Evolutionary conservation across 805 yeast genomes (phyloP).

Genomic region (Kuraishia borneana): DNA sequence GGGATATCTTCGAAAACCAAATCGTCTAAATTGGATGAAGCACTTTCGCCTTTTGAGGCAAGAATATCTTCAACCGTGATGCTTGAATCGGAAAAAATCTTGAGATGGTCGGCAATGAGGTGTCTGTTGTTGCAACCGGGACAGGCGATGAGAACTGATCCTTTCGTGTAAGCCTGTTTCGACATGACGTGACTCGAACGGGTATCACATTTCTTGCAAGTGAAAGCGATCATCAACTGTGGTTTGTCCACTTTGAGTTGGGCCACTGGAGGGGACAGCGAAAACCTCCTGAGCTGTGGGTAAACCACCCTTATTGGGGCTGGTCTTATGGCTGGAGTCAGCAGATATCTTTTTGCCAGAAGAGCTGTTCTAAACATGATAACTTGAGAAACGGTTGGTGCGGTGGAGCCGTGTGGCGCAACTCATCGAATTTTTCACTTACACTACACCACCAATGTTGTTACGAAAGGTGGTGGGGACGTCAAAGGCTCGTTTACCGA

Average conservation of each 20-base stretch:
- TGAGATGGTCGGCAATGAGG: constrained; percentile 79
- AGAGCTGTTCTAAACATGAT: too few relatives aligned
- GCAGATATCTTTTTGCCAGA: too few relatives aligned
- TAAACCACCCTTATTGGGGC: not conserved
- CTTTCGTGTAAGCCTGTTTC: constrained; percentile 80
- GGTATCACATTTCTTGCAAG: constrained; percentile 78
- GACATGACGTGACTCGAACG: constrained; percentile 86
- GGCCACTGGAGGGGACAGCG: constrained; percentile 1
- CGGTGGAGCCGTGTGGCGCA: too few relatives aligned
- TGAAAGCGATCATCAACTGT: constrained; percentile 77
- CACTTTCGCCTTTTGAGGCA: constrained; percentile 63
- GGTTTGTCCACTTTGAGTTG: constrained; percentile 58
- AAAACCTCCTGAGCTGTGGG: not conserved
- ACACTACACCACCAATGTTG: too few relatives aligned
- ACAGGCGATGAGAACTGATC: constrained; percentile 83
- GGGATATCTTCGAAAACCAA: constrained; percentile 62
- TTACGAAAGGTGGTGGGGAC: too few relatives aligned
- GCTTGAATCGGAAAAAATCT: constrained; percentile 69
- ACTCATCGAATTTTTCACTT: too few relatives aligned
- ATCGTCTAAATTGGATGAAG: constrained; percentile 55
- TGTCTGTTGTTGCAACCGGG: constrained; percentile 87
- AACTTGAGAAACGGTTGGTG: too few relatives aligned
- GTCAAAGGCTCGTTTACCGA: too few relatives aligned
- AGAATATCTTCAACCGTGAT: constrained; percentile 75
- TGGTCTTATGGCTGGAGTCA: too few relatives aligned